Evolutionary conservation across 495 filamentous ascomycete species (phyloP), one percentile per base, ranked within the genome.

Genomic region (Sordaria brevicollis): DNA sequence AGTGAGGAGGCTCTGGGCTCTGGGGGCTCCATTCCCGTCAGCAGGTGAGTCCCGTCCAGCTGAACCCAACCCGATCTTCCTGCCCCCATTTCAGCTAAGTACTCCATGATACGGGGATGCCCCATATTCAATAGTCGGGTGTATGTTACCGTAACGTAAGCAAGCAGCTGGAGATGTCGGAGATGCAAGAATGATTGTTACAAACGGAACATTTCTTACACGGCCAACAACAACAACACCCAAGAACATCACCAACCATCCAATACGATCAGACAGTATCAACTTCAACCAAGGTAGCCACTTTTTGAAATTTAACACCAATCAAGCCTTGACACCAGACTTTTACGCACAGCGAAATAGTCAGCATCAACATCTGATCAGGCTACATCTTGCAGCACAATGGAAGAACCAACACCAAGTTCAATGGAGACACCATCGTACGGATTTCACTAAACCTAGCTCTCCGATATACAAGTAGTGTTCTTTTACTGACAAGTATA

Each of bases 381-480:
- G 43, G 19, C 43, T 54, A 43, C n/a, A 43, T 43, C 41, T 49
- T 21, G 39, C 43, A 54, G n/a, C 43, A 25, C 43, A 29, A 29
- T 57, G 43, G 21, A 29, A 57, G 21, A 29, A 57, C 13, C 49
- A 21, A 21, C 49, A 31, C 11, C 49, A 31, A 15, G 21, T 7
- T 2, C 49, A 29, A 76, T 77, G 76, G 69, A 71, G 17, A 7
- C 15, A 35, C 67, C 65, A 43, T 69, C 69, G 76, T 77, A 73
- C 15, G 76, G 67, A 34, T 54, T 33, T 11, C 15, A 1, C 21
- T 57, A 34, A 7, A n/a, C n/a, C 31, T 41, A 9, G 39, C 10
- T 15, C 29, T 11, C 38, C 21, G 9, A 21, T 31, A 13, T 62
- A n/a, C n/a, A n/a, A n/a, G n/a, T n/a, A 6, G 34, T 7, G 21